A percentile compares a stretch with the other conserved stretches of the same genome.
phyloP scores from a whole-genome alignment of 169 alveolate genomes.

The Theileria parva region DNA sequence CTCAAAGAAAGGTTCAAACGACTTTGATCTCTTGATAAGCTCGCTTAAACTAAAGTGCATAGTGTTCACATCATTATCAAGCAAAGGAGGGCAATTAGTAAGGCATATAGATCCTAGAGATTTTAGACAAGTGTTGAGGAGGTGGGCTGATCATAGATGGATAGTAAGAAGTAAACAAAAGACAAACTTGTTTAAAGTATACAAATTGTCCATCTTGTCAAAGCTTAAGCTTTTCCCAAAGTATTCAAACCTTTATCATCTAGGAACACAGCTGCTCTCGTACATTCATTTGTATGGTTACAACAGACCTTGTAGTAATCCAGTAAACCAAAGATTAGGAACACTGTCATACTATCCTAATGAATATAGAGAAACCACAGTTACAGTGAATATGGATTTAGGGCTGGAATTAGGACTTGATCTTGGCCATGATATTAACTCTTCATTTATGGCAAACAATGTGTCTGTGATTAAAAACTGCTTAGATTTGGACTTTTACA shows the following conservation, averaged over 20 bases:
- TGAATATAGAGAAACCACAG: not conserved
- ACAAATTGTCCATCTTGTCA: constrained; percentile 30
- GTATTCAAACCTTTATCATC: constrained; percentile 17
- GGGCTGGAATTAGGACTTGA: not conserved
- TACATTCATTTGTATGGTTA: not conserved
- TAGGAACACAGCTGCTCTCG: constrained; percentile 38
- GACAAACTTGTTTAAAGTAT: constrained; percentile 17
- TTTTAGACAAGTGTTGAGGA: constrained; percentile 14
- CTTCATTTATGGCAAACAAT: not conserved
- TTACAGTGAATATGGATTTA: not conserved
- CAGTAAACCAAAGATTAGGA: not conserved
- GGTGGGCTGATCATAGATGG: constrained; percentile 61
- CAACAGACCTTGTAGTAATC: not conserved
- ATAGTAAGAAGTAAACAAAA: constrained; percentile 40
- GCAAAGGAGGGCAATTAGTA: not conserved
- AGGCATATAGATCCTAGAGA: not conserved
- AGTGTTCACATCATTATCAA: constrained; percentile 34
- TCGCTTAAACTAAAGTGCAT: constrained; percentile 23
- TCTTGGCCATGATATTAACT: not conserved
- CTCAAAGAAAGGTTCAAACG: not conserved
- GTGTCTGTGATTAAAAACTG: not conserved
- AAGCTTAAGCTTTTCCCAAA: constrained; percentile 55
- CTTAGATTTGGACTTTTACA: constrained; percentile 22
- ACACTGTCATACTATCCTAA: not conserved
- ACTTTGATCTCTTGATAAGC: constrained; percentile 4